Evolutionary conservation across 352 stramenopile genomes (phyloP), one percentile per base, ranked within the genome.

Genomic region (Pelagophyceae sp.): DNA sequence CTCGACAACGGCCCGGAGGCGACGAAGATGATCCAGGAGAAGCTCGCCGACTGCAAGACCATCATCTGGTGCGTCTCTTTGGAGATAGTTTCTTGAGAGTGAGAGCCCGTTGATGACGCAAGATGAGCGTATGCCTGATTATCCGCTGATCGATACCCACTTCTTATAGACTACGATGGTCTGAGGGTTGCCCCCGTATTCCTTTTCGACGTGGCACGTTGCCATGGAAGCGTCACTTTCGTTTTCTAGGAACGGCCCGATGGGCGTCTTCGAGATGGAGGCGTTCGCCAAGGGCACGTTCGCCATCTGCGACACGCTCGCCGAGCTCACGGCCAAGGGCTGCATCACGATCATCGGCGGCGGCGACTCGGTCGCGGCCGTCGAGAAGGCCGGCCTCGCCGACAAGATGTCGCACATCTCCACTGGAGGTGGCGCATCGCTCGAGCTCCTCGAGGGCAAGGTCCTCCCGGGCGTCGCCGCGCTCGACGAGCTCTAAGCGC

Each of bases 161-260:
- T n/a, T n/a, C n/a, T n/a, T n/a, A n/a, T n/a, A n/a, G n/a, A n/a
- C n/a, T n/a, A n/a, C n/a, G n/a, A n/a, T n/a, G n/a, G n/a, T n/a
- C n/a, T n/a, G n/a, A n/a, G n/a, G n/a, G n/a, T n/a, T n/a, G n/a
- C n/a, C n/a, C n/a, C n/a, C n/a, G n/a, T n/a, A n/a, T n/a, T n/a
- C n/a, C n/a, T n/a, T n/a, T n/a, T n/a, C n/a, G n/a, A n/a, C n/a
- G n/a, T n/a, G n/a, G n/a, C n/a, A n/a, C n/a, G n/a, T n/a, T n/a
- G n/a, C n/a, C n/a, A n/a, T n/a, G n/a, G n/a, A n/a, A n/a, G n/a
- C n/a, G n/a, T n/a, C n/a, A n/a, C n/a, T 83, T 99, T 75, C 94
- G 99, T 75, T 99, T n/a, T n/a, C n/a, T n/a, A n/a, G 97, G 96
- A 99, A 99, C 88, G 97, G 97, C 74, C 96, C 97, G 35, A 99